Evolutionary conservation across 192 early-diverging fungal species (phyloP), one percentile per base, ranked within the genome.

Genomic region (Backusella tuberculispora): DNA sequence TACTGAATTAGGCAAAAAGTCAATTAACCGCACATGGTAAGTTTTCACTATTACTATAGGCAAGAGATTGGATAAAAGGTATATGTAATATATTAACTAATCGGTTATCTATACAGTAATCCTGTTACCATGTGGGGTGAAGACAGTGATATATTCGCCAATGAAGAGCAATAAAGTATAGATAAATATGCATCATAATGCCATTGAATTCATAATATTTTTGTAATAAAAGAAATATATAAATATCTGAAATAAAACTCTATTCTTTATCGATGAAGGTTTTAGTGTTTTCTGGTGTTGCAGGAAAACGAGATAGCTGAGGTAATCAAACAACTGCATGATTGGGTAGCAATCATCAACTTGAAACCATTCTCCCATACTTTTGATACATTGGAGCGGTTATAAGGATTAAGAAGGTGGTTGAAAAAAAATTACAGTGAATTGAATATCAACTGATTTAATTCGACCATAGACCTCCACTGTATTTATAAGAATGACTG

Each of bases 231-330:
- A 34, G 29, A 34, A 34, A 34, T 34, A 34, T 2, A 34, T 34
- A 34, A 34, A 34, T 34, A 34, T 34, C 29, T 34, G 29, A 34
- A 34, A 34, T 34, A 2, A 34, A 1, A 34, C 29, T 34, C 29
- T 34, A 34, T n/a, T 77, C 76, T 65, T 45, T 29, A 34, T 69
- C 76, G 64, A 77, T 37, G 45, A 77, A 72, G 21, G 73, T 77
- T 41, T 50, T 72, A 48, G 76, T 77, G 50, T 69, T 42, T 38
- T 72, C 46, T 46, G 76, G 72, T 68, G 47, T 63, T 63, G 71
- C 76, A 72, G 41, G 40, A 68, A 68, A 77, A 63, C 41, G 43
- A 65, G 56, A 77, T 65, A n/a, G 71, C 65, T 37, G 76, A 77
- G 38, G 71, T 77, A 64, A 72, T 24, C 37, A 73, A 48, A 45